Evolutionary conservation across 2,329 filamentous ascomycete species (phyloP).

Genomic region (Seiridium cupressi): DNA sequence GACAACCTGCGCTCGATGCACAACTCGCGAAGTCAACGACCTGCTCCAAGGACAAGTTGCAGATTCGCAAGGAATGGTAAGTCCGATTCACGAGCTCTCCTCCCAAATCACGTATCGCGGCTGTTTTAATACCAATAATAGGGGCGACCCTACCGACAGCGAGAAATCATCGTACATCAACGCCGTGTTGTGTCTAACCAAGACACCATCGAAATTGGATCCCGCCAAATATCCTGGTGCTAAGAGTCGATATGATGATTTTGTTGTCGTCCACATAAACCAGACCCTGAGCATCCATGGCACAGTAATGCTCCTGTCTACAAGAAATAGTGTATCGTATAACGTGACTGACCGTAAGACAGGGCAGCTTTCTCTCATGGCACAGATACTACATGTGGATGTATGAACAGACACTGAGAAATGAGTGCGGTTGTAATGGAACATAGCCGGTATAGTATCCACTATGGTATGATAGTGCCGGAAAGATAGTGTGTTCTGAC

Average conservation of each 20-base stretch:
- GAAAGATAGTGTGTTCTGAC: background rate
- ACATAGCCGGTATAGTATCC: slow-evolving; percentile 16
- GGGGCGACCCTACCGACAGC: slow-evolving; percentile 12
- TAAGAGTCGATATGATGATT: slow-evolving; percentile 24
- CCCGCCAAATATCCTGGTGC: slow-evolving; percentile 16
- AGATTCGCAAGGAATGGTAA: slow-evolving; percentile 21
- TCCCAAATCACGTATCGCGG: too few relatives aligned
- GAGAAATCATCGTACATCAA: slow-evolving; percentile 17
- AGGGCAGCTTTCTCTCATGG: slow-evolving; percentile 21
- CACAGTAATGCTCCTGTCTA: slow-evolving; percentile 9
- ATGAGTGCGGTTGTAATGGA: slow-evolving; percentile 21
- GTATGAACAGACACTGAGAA: slow-evolving; percentile 19
- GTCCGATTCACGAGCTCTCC: background rate
- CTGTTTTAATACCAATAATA: background rate
- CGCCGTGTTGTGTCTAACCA: slow-evolving; percentile 20
- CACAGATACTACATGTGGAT: slow-evolving; percentile 19
- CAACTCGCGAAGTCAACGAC: slow-evolving; percentile 20
- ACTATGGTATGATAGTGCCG: background rate
- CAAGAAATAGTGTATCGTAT: background rate
- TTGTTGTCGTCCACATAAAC: slow-evolving; percentile 22
- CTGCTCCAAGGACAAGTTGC: slow-evolving; percentile 20
- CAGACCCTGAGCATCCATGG: slow-evolving; percentile 19
- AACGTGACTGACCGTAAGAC: background rate
- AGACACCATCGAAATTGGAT: slow-evolving; percentile 13
- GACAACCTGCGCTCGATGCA: slow-evolving; percentile 18